A percentile compares a stretch with the other conserved stretches of the same genome.
phyloP scores from a whole-genome alignment of 2,329 filamentous ascomycete genomes.

The Cladophialophora exuberans region DNA sequence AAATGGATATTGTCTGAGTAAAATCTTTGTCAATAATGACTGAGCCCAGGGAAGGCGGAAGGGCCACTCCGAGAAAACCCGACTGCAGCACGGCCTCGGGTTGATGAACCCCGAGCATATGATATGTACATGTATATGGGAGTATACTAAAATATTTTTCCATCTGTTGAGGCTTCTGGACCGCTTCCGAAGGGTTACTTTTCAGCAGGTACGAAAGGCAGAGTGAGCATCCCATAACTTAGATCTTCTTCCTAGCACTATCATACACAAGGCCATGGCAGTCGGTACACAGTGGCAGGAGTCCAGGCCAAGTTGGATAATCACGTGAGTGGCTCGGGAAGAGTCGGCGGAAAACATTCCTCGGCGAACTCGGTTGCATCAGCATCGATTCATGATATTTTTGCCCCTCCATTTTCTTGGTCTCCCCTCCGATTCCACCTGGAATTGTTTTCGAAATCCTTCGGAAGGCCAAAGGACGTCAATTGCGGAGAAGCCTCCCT shows the following conservation, averaged over 20 bases:
- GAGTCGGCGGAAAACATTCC: constrained; percentile 5
- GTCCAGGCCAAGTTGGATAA: no score
- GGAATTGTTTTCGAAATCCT: not conserved
- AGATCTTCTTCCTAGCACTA: no score
- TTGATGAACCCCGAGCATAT: not conserved
- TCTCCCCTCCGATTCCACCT: not conserved
- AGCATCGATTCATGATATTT: not conserved
- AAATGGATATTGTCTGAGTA: not conserved
- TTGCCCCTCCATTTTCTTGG: constrained; percentile 2
- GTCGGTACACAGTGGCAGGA: no score
- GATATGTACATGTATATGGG: not conserved
- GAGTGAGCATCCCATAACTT: no score
- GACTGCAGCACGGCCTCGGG: not conserved
- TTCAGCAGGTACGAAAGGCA: no score
- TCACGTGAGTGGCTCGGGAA: constrained; percentile 3
- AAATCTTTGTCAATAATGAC: constrained; percentile 5
- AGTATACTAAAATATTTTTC: not conserved
- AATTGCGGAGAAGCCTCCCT: constrained; percentile 1
- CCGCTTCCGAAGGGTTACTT: not conserved
- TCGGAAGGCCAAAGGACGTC: not conserved
- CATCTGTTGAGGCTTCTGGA: not conserved
- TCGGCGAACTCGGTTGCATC: constrained; percentile 16
- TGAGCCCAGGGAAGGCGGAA: no score
- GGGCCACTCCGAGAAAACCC: not conserved
- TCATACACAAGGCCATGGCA: no score